phyloP scores from a whole-genome alignment of 768 basidiomycete species.

The Macrolepiota fuliginosa region DNA sequence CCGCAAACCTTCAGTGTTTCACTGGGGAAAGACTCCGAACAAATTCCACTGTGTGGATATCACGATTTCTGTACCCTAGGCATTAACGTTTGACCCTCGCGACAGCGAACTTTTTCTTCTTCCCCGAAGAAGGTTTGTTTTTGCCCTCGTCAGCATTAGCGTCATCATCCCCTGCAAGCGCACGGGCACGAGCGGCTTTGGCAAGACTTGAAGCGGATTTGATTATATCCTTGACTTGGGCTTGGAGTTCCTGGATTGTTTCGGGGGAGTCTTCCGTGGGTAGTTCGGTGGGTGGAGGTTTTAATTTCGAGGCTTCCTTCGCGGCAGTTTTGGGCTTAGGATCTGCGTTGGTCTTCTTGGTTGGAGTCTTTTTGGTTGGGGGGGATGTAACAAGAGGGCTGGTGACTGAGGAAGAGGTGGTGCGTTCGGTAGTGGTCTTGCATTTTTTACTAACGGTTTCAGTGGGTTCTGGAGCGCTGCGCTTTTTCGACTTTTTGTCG shows the following conservation, averaged over 20 bases:
- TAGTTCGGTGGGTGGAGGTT: neutral
- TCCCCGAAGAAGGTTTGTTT: conserved; percentile 11
- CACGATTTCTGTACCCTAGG: neutral
- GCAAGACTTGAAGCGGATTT: conserved; percentile 36
- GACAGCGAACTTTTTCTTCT: conserved; percentile 14
- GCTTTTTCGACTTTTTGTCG: conserved; percentile 6
- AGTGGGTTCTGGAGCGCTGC: neutral
- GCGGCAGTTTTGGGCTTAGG: neutral
- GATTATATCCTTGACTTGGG: conserved; percentile 31
- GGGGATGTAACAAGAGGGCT: too few species aligned
- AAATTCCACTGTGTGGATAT: too few species aligned
- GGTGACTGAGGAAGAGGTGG: neutral
- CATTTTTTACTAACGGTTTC: neutral
- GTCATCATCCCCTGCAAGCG: too few species aligned
- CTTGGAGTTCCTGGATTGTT: conserved; percentile 10
- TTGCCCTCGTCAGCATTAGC: neutral
- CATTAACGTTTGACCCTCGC: too few species aligned
- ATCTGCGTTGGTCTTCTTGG: too few species aligned
- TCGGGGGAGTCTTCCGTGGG: conserved; percentile 1
- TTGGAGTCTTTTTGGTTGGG: too few species aligned
- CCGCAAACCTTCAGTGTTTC: too few species aligned
- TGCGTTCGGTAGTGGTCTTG: neutral
- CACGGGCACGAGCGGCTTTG: conserved; percentile 32
- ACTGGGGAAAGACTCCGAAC: too few species aligned
- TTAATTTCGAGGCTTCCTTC: neutral